Percentiles rank a stretch among this genome's conserved stretches.
These are phyloP conservation scores for Scutellaria barbata DNA, from an alignment of 257 asterid genomes.

Conservation along the genomic window DNA sequence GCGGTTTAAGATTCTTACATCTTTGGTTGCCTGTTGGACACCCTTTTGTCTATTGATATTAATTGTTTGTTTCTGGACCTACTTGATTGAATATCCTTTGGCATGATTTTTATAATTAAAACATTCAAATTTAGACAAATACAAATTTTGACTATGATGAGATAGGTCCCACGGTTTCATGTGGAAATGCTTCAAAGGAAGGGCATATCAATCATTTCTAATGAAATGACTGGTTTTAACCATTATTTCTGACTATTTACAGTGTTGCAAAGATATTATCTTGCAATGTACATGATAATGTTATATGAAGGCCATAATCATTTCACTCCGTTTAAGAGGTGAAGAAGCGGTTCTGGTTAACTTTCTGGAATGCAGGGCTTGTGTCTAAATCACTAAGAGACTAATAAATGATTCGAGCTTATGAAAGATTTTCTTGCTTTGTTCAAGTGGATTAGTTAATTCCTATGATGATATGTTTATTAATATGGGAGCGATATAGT, in stretches of 20 bases:
- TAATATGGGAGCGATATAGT: not conserved
- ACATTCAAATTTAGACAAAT: not conserved
- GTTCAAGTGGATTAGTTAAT: not conserved
- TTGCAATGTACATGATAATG: not conserved
- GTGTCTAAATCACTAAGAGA: slow-evolving; percentile 6
- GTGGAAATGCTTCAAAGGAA: slow-evolving; percentile 22
- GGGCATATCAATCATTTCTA: slow-evolving; percentile 13
- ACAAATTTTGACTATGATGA: slow-evolving; percentile 11
- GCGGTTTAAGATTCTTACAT: slow-evolving; percentile 26
- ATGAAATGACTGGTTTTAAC: slow-evolving; percentile 21
- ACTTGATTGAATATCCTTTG: slow-evolving; percentile 10
- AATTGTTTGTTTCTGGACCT: slow-evolving; percentile 10
- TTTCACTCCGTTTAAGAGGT: slow-evolving; percentile 16
- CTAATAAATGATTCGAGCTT: not conserved
- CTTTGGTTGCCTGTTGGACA: not conserved
- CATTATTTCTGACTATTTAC: not conserved
- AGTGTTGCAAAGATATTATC: not conserved
- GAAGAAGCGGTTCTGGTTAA: not conserved
- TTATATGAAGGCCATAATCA: slow-evolving; percentile 13
- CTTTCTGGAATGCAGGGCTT: slow-evolving; percentile 10
- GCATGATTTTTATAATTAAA: slow-evolving; percentile 1
- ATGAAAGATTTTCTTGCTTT: not conserved
- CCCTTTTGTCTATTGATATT: slow-evolving; percentile 11
- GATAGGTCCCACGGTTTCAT: not conserved
- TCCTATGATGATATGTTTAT: not conserved